Evolutionary conservation across 2,329 filamentous ascomycete species (phyloP).

Genomic region (Colletotrichum karsti): DNA sequence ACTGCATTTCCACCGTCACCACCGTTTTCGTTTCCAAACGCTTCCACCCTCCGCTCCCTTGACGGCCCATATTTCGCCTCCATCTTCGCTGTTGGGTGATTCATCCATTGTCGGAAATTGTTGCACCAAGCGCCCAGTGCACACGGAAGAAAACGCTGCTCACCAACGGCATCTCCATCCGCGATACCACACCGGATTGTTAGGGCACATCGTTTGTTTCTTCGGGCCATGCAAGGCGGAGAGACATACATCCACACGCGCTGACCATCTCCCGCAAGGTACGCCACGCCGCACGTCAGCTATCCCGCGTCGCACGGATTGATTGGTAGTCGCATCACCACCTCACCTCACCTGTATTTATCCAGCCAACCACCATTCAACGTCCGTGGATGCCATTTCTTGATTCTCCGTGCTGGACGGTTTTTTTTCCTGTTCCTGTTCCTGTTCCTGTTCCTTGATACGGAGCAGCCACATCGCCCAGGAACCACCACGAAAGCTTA

Average conservation of each 20-base stretch:
- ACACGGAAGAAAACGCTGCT: background rate
- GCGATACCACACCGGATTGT: background rate
- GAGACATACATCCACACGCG: background rate
- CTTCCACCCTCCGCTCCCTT: background rate
- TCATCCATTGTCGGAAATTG: constrained; percentile 14
- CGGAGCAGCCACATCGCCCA: background rate
- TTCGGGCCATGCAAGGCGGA: background rate
- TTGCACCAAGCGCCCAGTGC: constrained; percentile 11
- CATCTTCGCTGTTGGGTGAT: constrained; percentile 15
- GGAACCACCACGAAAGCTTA: constrained; percentile 9
- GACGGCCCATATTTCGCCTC: constrained; percentile 5
- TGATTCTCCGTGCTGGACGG: background rate
- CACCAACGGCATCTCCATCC: background rate
- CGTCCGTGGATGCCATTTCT: background rate
- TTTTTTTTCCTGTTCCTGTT: background rate
- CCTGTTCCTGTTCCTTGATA: background rate
- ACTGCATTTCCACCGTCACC: no score
- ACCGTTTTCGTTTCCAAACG: background rate
- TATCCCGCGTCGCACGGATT: background rate
- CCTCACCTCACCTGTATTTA: background rate
- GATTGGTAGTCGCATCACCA: background rate
- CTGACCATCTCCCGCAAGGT: background rate
- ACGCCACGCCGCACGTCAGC: background rate
- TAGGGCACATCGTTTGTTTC: background rate
- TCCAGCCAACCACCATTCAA: background rate